These are phyloP conservation scores for Eimeria maxima DNA, from an alignment of 169 alveolate genomes.

Conservation along the genomic window DNA sequence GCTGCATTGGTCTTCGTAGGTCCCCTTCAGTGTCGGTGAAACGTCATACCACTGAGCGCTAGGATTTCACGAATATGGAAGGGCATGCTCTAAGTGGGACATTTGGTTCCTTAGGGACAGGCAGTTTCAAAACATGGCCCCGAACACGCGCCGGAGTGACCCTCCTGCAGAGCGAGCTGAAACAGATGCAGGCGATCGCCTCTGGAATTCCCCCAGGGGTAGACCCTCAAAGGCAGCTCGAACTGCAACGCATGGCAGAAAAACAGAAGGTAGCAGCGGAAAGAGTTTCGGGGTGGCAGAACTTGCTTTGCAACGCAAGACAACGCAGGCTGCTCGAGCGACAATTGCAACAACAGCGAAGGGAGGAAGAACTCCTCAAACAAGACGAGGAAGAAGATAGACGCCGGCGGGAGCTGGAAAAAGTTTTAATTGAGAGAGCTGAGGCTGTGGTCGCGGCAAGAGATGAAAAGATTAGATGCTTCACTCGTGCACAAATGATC, in stretches of 20 bases:
- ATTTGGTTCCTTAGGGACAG: neutral
- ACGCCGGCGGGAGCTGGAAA: conserved; percentile 3
- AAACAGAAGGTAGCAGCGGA: conserved; percentile 60
- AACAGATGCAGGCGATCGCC: conserved; percentile 30
- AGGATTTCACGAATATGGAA: neutral
- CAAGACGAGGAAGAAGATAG: conserved; percentile 29
- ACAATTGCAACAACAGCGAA: neutral
- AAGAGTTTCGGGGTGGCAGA: conserved; percentile 32
- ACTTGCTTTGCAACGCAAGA: conserved; percentile 30
- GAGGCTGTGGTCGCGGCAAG: neutral
- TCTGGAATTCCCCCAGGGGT: neutral
- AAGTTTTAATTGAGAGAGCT: neutral
- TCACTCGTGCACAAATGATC: conserved; percentile 54
- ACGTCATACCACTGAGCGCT: neutral
- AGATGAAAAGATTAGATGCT: conserved; percentile 44
- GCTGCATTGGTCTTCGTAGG: neutral
- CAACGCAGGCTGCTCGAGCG: conserved; percentile 27
- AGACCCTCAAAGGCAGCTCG: neutral
- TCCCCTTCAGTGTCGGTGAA: neutral
- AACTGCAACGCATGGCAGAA: conserved; percentile 22
- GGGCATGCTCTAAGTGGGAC: neutral
- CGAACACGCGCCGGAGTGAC: conserved; percentile 54
- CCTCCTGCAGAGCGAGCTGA: conserved; percentile 50
- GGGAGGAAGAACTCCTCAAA: conserved; percentile 13
- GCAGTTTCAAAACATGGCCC: neutral